Conservation (phyloP, 164 flowering plant genomes). For the Dillenia suffruticosa region DNA sequence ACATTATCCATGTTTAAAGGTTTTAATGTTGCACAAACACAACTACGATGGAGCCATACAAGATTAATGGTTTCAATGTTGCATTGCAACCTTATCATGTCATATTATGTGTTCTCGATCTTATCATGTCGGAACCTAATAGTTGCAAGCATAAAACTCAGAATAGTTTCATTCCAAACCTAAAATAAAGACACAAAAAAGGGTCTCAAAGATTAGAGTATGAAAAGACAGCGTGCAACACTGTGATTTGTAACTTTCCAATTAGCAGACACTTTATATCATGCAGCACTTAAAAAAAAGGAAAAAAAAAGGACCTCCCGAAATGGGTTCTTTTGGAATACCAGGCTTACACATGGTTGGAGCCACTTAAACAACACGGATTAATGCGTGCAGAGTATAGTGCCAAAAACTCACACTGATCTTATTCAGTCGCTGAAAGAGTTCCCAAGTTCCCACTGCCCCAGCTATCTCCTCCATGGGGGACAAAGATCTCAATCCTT, state of each 20-base stretch:
- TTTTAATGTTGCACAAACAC: neutral
- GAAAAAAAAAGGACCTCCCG: neutral
- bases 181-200: no score
- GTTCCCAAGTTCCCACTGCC: constrained; percentile 90
- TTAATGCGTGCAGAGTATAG: neutral
- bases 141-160: no score
- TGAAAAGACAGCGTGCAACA: no score
- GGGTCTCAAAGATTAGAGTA: no score
- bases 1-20: constrained; percentile 2
- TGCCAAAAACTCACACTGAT: constrained; percentile 53
- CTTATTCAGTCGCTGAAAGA: constrained; percentile 72
- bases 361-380: no score
- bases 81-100: no score
- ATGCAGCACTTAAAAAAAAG: neutral
- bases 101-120: no score
- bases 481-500: constrained; percentile 69
- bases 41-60: neutral
- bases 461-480: constrained; percentile 86
- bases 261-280: neutral
- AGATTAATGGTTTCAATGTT: no score
- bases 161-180: no score
- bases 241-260: neutral
- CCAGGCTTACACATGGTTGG: no score
- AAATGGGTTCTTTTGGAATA: neutral
- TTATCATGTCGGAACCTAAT: no score